Base-by-base conservation (phyloP, 2,329 filamentous ascomycete species). In the Geosmithia putterillii region DNA sequence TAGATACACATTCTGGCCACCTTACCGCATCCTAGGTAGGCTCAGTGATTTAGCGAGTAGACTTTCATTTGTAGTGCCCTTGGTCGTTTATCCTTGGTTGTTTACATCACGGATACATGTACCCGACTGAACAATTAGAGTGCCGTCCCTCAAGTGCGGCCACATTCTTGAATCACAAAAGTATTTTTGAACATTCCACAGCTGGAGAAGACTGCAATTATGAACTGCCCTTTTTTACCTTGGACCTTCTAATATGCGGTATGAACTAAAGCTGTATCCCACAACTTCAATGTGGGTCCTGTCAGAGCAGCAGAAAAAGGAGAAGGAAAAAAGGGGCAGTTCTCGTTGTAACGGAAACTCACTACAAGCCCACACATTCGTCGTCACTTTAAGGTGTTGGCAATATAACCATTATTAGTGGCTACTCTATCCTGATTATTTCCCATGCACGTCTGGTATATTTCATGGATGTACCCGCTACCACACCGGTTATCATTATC, bases 141-240 rank as follows among this genome's bases (percentile, higher is more conserved):
- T 25, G 6, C 23, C 23, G 10, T 25, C 23, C 23, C 23, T 25
- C 23, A 25, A 25, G 23, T 7, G 23, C 46, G 2, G 59, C 63
- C 8, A 71, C 37, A 0, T 58, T 65, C 46, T 64, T 62, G 7
- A 60, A 60, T 5, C 59, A 52, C 0, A 67, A 54, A 18, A 65
- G 64, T 17, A 70, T 62, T 20, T 66, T 50, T 0, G 67, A 62
- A n/a, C 69, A 74, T 74, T 1, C 71, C 71, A 44, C 73, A 69
- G 0, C 71, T 71, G 23, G 63, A 66, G 46, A 73, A 74, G 1
- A 70, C 71, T 0, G 64, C 68, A 19, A 68, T 52, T n/a, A 74
- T 56, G 40, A 61, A 67, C 47, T 68, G 61, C 6, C 57, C 58
- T 2, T 54, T 43, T 39, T 57, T 59, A 0, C 44, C 25, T 1